These are phyloP conservation scores for Euphorbia peplus DNA, from an alignment of 345 rosid species.

Conservation along the genomic window DNA sequence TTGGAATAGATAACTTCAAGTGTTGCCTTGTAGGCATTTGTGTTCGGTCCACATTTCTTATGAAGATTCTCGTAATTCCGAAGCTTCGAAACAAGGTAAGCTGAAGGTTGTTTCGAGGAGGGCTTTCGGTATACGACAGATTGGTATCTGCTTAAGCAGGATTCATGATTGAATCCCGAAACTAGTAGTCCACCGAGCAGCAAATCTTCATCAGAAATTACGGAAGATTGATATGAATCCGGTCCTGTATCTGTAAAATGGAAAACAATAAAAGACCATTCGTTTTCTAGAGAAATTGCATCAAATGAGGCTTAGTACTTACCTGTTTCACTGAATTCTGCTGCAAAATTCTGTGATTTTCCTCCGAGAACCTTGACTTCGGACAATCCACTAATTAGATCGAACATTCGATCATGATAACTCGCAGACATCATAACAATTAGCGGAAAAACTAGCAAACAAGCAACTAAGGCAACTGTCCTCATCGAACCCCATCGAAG, in stretches of 20 bases:
- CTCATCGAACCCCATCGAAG: not conserved
- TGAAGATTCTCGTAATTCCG: slow-evolving; percentile 22
- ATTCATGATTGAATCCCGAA: slow-evolving; percentile 14
- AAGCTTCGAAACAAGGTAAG: slow-evolving; percentile 12
- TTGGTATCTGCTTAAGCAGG: slow-evolving; percentile 17
- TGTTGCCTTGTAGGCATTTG: slow-evolving; percentile 9
- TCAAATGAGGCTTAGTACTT: not conserved
- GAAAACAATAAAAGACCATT: not conserved
- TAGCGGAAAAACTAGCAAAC: slow-evolving; percentile 1
- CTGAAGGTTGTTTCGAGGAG: slow-evolving; percentile 13
- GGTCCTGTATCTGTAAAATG: not conserved
- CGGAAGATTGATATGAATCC: not conserved
- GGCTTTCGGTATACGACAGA: slow-evolving; percentile 9
- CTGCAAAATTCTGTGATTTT: not conserved
- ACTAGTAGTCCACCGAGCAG: slow-evolving; percentile 11
- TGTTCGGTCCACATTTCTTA: slow-evolving; percentile 17
- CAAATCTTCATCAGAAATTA: not conserved
- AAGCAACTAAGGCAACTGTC: not conserved
- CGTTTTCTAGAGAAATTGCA: no score
- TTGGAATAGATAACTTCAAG: not conserved
- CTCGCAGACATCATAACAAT: not conserved
- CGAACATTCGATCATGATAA: not conserved
- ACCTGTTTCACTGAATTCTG: not conserved
- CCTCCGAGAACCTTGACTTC: not conserved
- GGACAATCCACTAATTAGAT: not conserved